Evolutionary conservation across 1,284 basidiomycete species (phyloP).

Genomic region (Volvariella volvacea): DNA sequence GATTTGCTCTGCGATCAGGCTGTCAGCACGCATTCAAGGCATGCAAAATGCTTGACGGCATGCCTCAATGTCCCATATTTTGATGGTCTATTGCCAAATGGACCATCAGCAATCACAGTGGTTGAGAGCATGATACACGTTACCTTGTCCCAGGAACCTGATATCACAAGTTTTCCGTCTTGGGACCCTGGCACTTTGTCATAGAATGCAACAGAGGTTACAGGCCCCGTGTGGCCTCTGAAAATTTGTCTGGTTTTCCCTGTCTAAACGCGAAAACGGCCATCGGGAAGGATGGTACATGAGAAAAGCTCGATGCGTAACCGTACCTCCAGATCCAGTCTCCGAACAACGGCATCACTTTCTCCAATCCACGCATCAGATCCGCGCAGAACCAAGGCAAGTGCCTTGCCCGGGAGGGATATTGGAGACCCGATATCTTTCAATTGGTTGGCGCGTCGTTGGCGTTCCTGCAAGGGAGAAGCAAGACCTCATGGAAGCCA

Average conservation of each 20-base stretch:
- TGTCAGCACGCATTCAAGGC: too few relatives aligned
- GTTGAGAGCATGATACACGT: background rate
- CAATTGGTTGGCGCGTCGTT: slow-evolving; percentile 64
- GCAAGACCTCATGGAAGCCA: background rate
- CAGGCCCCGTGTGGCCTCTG: slow-evolving; percentile 81
- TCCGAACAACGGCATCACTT: slow-evolving; percentile 69
- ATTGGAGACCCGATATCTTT: slow-evolving; percentile 75
- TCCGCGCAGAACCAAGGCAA: slow-evolving; percentile 61
- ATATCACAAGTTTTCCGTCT: slow-evolving; percentile 55
- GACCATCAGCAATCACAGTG: slow-evolving; percentile 5
- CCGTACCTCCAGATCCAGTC: slow-evolving; percentile 67
- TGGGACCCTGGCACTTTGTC: slow-evolving; percentile 27
- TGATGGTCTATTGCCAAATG: slow-evolving; percentile 59
- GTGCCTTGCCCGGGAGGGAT: slow-evolving; percentile 64
- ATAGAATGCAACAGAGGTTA: slow-evolving; percentile 72
- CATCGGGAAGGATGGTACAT: slow-evolving; percentile 4
- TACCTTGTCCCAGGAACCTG: slow-evolving; percentile 89
- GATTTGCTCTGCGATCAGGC: slow-evolving; percentile 69
- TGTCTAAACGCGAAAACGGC: slow-evolving; percentile 40
- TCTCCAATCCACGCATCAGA: slow-evolving; percentile 80
- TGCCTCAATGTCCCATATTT: slow-evolving; percentile 76
- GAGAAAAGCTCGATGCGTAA: background rate
- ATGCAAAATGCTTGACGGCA: too few relatives aligned
- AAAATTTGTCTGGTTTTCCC: slow-evolving; percentile 72
- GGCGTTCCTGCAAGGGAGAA: slow-evolving; percentile 44